A percentile compares a stretch with the other conserved stretches of the same genome.
phyloP scores from a whole-genome alignment of 768 basidiomycete species.

The Russula sp. region DNA sequence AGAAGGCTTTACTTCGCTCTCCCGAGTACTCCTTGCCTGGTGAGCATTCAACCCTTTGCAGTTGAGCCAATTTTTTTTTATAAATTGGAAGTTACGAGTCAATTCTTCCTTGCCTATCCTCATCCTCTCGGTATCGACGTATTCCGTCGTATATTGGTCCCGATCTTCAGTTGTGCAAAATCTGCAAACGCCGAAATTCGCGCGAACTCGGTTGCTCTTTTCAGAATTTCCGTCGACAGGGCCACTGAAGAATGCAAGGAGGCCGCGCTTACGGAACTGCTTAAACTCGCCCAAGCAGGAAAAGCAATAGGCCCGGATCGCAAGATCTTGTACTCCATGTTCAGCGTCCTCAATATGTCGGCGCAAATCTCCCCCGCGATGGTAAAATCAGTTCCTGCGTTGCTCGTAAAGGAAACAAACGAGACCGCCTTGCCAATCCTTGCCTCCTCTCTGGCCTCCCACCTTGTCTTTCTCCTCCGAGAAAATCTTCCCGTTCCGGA shows the following conservation, averaged over 20 bases:
- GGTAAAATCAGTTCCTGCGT: constrained; percentile 35
- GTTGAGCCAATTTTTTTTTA: constrained; percentile 6
- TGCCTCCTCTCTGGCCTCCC: constrained; percentile 45
- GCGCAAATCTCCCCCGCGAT: constrained; percentile 40
- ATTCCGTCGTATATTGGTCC: constrained; percentile 50
- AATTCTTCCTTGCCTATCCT: constrained; percentile 50
- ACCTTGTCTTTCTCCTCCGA: constrained; percentile 50
- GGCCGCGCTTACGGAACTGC: constrained; percentile 52
- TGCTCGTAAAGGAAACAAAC: constrained; percentile 70
- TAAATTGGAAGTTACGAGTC: constrained; percentile 39
- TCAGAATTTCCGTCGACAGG: constrained; percentile 38
- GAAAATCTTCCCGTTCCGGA: constrained; percentile 35
- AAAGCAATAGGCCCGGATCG: constrained; percentile 89
- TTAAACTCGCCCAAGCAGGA: constrained; percentile 68
- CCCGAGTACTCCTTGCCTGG: constrained; percentile 71
- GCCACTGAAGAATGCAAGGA: constrained; percentile 34
- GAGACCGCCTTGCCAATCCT: constrained; percentile 56
- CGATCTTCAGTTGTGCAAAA: constrained; percentile 61
- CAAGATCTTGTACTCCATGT: constrained; percentile 76
- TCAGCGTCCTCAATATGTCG: constrained; percentile 46
- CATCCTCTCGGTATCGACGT: constrained; percentile 40
- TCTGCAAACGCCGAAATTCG: constrained; percentile 64
- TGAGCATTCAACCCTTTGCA: constrained; percentile 29
- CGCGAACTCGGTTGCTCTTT: constrained; percentile 46
- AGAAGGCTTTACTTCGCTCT: constrained; percentile 73